Evolutionary conservation across 768 basidiomycete genomes (phyloP).

Genomic region (Clathrus columnatus): DNA sequence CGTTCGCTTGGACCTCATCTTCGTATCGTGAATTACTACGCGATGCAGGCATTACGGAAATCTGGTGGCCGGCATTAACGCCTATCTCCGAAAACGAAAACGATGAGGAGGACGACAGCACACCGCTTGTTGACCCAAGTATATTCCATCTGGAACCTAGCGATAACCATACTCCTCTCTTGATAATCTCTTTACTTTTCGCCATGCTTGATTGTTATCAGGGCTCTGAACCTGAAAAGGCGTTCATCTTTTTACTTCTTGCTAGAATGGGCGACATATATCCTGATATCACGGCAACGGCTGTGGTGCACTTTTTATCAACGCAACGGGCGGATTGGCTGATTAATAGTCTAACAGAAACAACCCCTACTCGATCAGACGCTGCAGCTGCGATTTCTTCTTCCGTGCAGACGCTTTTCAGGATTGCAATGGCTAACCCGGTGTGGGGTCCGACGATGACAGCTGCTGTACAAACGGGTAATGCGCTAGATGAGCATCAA

Average conservation of each 20-base stretch:
- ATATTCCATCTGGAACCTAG: constrained; percentile 45
- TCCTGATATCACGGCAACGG: constrained; percentile 64
- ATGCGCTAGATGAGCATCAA: constrained; percentile 32
- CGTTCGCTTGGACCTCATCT: constrained; percentile 49
- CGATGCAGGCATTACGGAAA: constrained; percentile 49
- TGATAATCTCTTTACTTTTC: constrained; percentile 65
- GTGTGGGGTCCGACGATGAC: constrained; percentile 53
- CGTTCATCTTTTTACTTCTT: constrained; percentile 70
- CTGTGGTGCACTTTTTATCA: constrained; percentile 40
- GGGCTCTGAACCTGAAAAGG: constrained; percentile 72
- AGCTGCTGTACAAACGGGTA: constrained; percentile 54
- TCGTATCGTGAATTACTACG: constrained; percentile 53
- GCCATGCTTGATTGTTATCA: constrained; percentile 69
- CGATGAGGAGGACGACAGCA: constrained; percentile 26
- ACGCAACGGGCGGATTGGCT: constrained; percentile 60
- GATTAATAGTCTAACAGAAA: constrained; percentile 66
- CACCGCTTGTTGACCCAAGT: constrained; percentile 46
- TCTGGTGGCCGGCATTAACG: constrained; percentile 16
- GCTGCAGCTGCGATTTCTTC: constrained; percentile 47
- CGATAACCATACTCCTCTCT: constrained; percentile 57
- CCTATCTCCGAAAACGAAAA: constrained; percentile 28
- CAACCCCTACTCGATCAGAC: constrained; percentile 64
- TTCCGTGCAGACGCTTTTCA: constrained; percentile 68
- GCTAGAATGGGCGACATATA: constrained; percentile 58
- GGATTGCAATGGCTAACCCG: constrained; percentile 53